These are phyloP conservation scores for Parastagonospora nodorum DNA, from an alignment of 2,329 filamentous ascomycete species.

Conservation along the genomic window DNA sequence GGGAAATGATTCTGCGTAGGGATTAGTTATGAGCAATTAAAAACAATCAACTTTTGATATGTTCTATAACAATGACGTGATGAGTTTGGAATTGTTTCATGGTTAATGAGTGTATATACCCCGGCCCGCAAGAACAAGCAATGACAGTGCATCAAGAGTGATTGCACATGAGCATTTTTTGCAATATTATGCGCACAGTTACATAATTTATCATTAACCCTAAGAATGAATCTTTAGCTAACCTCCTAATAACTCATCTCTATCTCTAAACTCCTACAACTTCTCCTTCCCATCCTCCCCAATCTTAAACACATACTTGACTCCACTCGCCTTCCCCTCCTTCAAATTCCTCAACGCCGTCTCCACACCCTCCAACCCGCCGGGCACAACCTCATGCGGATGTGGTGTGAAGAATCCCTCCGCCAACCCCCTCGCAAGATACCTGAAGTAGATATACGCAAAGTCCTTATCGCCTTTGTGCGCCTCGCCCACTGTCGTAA, in stretches of 20 bases:
- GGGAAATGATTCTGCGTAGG: neutral
- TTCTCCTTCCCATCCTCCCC: conserved; percentile 41
- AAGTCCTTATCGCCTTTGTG: conserved; percentile 48
- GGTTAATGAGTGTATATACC: too few species aligned
- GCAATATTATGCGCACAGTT: too few species aligned
- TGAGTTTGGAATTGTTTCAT: too few species aligned
- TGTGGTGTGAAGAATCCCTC: conserved; percentile 59
- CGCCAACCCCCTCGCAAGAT: conserved; percentile 52
- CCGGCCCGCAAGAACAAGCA: too few species aligned
- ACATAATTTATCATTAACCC: too few species aligned
- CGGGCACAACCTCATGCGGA: conserved; percentile 58
- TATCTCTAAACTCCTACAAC: conserved; percentile 6
- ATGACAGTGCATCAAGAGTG: too few species aligned
- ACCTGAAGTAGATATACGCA: conserved; percentile 52
- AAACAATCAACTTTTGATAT: too few species aligned
- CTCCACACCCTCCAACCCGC: conserved; percentile 61
- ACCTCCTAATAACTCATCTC: neutral
- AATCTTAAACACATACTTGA: conserved; percentile 68
- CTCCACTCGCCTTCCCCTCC: conserved; percentile 64
- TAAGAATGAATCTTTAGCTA: too few species aligned
- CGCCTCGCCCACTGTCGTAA: conserved; percentile 46
- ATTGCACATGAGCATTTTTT: too few species aligned
- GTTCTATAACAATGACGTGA: too few species aligned
- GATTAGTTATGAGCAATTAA: neutral
- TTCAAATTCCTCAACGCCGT: conserved; percentile 60